These are phyloP conservation scores for Cajanus cajan DNA, from an alignment of 306 rosid genomes.

Conservation along the genomic window DNA sequence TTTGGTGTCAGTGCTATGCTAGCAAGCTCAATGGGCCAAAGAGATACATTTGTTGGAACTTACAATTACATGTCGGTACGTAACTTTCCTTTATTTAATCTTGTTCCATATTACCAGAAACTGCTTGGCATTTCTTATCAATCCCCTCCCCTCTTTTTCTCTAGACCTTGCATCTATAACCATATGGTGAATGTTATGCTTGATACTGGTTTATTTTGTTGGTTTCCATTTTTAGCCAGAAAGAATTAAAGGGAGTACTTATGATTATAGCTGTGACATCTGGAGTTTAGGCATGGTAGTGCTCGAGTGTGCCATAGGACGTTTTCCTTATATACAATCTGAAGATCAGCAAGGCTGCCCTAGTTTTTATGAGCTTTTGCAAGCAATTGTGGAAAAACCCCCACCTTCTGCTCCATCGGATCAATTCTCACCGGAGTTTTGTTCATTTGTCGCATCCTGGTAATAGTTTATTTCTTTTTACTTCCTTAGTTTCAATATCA, in stretches of 20 bases:
- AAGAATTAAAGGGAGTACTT: slow-evolving; percentile 87
- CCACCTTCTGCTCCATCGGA: slow-evolving; percentile 94
- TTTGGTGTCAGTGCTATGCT: slow-evolving; percentile 98
- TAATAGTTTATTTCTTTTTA: slow-evolving; percentile 32
- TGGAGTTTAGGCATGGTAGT: slow-evolving; percentile 99
- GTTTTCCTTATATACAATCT: slow-evolving; percentile 86
- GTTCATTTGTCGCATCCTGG: slow-evolving; percentile 94
- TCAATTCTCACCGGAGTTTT: slow-evolving; percentile 95
- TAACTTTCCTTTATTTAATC: slow-evolving; percentile 25
- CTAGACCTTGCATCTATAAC: neutral
- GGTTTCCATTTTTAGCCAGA: slow-evolving; percentile 70
- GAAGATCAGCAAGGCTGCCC: slow-evolving; percentile 94
- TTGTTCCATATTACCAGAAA: slow-evolving; percentile 12
- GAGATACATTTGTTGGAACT: slow-evolving; percentile 97
- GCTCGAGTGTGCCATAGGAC: slow-evolving; percentile 95
- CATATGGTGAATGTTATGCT: neutral
- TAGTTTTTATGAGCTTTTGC: slow-evolving; percentile 92
- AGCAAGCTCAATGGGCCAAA: slow-evolving; percentile 95
- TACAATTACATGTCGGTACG: slow-evolving; percentile 99
- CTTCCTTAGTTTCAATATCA: neutral
- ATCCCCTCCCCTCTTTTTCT: neutral
- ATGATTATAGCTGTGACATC: slow-evolving; percentile 92
- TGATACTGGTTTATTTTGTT: slow-evolving; percentile 19
- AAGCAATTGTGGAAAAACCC: slow-evolving; percentile 84
- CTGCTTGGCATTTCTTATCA: neutral